A percentile compares a stretch with the other conserved stretches of the same genome.
Conservation (phyloP, 2,329 filamentous ascomycete genomes). For the Pochonia chlamydosporia region DNA sequence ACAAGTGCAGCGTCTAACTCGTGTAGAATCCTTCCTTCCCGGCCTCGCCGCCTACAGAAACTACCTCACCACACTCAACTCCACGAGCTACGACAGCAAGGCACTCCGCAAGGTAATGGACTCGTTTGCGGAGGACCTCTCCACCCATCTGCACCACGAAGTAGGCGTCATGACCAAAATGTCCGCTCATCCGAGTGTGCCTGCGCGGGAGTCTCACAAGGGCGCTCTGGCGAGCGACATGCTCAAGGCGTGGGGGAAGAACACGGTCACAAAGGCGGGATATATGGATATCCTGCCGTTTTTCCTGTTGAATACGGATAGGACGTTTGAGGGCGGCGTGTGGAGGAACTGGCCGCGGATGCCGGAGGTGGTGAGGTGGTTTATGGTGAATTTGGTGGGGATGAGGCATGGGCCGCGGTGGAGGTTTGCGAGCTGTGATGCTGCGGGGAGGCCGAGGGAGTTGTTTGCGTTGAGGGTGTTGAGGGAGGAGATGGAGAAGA, state of each 20-base stretch:
- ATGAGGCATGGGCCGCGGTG: conserved; percentile 52
- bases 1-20: background rate
- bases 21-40: conserved; percentile 39
- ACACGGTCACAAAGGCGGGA: conserved; percentile 56
- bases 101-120: conserved; percentile 45
- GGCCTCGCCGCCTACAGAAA: conserved; percentile 43
- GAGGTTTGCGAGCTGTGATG: conserved; percentile 60
- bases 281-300: conserved; percentile 57
- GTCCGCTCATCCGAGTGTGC: conserved; percentile 44
- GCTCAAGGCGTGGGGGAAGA: conserved; percentile 59
- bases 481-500: background rate
- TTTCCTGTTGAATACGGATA: conserved; percentile 58
- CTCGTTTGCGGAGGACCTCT: conserved; percentile 44
- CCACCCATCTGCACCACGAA: conserved; percentile 50
- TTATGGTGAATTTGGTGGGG: conserved; percentile 52
- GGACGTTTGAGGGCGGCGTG: conserved; percentile 50
- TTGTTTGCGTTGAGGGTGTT: conserved; percentile 39
- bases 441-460: conserved; percentile 44
- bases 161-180: conserved; percentile 46
- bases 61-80: conserved; percentile 41
- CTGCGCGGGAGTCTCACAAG: conserved; percentile 37
- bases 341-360: conserved; percentile 63
- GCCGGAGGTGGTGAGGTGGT: conserved; percentile 54
- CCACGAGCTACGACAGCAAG: conserved; percentile 24
- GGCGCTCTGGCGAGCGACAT: conserved; percentile 39